Percentiles rank a stretch among this genome's conserved stretches.
Evolutionary conservation across 2,329 filamentous ascomycete species (phyloP).

Genomic region (Neofusicoccum laricinum): DNA sequence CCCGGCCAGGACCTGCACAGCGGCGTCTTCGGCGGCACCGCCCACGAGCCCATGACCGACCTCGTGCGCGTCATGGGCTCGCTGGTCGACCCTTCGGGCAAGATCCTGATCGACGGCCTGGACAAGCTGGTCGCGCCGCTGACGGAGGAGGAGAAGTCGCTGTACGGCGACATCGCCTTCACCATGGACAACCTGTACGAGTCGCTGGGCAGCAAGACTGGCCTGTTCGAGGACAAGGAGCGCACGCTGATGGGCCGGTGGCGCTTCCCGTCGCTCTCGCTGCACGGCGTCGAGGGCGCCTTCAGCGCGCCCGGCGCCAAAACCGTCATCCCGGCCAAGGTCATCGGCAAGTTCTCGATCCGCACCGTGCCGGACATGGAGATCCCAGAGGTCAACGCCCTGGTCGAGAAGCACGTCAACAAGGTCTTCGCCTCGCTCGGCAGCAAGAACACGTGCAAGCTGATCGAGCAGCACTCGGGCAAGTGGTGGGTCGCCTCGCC

Average conservation of each 20-base stretch:
- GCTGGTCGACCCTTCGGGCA: slow-evolving; percentile 85
- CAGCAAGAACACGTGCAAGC: slow-evolving; percentile 88
- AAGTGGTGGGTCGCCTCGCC: slow-evolving; percentile 99
- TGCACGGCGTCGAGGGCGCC: slow-evolving; percentile 93
- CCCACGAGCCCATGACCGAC: slow-evolving; percentile 98
- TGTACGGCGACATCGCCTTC: slow-evolving; percentile 91
- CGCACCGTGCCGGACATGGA: slow-evolving; percentile 98
- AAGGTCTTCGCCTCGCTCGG: slow-evolving; percentile 80
- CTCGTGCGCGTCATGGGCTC: slow-evolving; percentile 76
- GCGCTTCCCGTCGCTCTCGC: slow-evolving; percentile 88
- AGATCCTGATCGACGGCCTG: slow-evolving; percentile 91
- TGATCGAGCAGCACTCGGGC: slow-evolving; percentile 80
- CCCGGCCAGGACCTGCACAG: slow-evolving; percentile 93
- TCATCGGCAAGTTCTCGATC: slow-evolving; percentile 97
- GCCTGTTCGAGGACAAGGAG: slow-evolving; percentile 86
- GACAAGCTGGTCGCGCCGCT: slow-evolving; percentile 89
- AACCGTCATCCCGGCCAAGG: slow-evolving; percentile 97
- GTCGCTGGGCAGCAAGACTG: slow-evolving; percentile 83
- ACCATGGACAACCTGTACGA: slow-evolving; percentile 95
- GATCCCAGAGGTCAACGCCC: slow-evolving; percentile 79
- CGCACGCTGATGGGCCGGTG: slow-evolving; percentile 91
- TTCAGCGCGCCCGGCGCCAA: slow-evolving; percentile 93
- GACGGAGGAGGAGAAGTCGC: slow-evolving; percentile 76
- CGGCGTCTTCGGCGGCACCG: slow-evolving; percentile 93
- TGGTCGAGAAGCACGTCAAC: slow-evolving; percentile 80